Percentiles rank a stretch among this genome's conserved stretches.
phyloP scores from a whole-genome alignment of 805 yeast species.

The Tetrapisispora nanseiensis region DNA sequence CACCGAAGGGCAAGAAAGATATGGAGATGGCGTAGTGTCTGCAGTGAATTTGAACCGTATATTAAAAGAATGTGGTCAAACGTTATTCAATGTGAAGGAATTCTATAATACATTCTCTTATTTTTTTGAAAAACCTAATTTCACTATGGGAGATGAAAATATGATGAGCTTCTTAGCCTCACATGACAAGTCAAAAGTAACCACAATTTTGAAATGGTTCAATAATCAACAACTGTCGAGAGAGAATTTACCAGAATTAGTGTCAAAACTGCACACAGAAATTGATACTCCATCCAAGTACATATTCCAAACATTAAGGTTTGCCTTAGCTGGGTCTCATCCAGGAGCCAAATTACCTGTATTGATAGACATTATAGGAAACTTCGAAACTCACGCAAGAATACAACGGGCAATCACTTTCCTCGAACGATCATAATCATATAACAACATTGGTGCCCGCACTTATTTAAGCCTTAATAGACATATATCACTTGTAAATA shows the following conservation, averaged over 20 bases:
- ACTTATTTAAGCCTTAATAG: background rate
- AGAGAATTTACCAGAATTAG: slow-evolving; percentile 4
- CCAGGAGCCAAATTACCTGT: slow-evolving; percentile 62
- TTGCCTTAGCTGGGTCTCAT: slow-evolving; percentile 57
- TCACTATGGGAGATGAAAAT: slow-evolving; percentile 2
- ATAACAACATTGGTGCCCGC: background rate
- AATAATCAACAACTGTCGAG: slow-evolving; percentile 2
- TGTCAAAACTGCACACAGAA: background rate
- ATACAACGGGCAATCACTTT: slow-evolving; percentile 14
- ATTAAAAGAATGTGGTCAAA: slow-evolving; percentile 37
- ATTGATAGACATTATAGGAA: slow-evolving; percentile 47
- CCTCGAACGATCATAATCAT: background rate
- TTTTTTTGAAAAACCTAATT: slow-evolving; percentile 34
- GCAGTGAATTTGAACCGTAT: slow-evolving; percentile 32
- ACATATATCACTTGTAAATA: background rate
- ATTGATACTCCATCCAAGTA: slow-evolving; percentile 23
- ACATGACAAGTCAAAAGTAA: slow-evolving; percentile 8
- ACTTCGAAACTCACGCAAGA: slow-evolving; percentile 27
- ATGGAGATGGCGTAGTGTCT: slow-evolving; percentile 8
- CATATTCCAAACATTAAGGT: slow-evolving; percentile 51
- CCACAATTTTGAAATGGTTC: slow-evolving; percentile 13
- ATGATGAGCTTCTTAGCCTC: slow-evolving; percentile 23
- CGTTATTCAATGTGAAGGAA: slow-evolving; percentile 46
- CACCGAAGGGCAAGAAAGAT: slow-evolving; percentile 11
- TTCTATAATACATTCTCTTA: slow-evolving; percentile 39